These are phyloP conservation scores for Coemansia nantahalensis DNA, from an alignment of 192 early-diverging fungal genomes.

Conservation along the genomic window DNA sequence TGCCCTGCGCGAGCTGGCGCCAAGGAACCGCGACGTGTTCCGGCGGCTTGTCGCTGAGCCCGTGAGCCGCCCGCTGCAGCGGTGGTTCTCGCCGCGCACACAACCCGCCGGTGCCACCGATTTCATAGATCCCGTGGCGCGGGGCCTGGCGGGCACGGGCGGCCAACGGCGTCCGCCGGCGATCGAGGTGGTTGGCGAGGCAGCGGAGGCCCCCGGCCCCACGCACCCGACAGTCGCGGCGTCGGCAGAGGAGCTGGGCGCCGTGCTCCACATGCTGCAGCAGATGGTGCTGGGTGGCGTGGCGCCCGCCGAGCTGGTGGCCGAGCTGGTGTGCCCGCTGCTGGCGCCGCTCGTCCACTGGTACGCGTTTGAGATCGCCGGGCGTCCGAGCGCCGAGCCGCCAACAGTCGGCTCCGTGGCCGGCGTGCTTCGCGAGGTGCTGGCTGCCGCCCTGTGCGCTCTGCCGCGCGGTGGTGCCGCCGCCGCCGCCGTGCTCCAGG, in stretches of 20 bases:
- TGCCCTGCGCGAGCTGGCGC: constrained; percentile 17
- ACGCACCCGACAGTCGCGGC: constrained; percentile 12
- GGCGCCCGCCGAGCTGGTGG: constrained; percentile 57
- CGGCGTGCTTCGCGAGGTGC: constrained; percentile 43
- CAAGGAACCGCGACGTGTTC: constrained; percentile 12
- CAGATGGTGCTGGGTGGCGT: constrained; percentile 60
- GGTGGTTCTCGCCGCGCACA: constrained; percentile 27
- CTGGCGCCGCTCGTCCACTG: constrained; percentile 59
- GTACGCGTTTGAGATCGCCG: constrained; percentile 46
- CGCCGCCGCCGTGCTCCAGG: constrained; percentile 16
- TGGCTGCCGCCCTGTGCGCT: constrained; percentile 10
- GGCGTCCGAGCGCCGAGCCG: constrained; percentile 21
- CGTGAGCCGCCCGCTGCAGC: constrained; percentile 36
- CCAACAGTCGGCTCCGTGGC: constrained; percentile 42
- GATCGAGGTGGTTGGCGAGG: constrained; percentile 19
- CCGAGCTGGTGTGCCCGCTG: constrained; percentile 54
- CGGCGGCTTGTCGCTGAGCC: constrained; percentile 49
- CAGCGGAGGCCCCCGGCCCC: no score
- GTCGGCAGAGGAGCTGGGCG: constrained; percentile 44
- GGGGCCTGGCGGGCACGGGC: not conserved
- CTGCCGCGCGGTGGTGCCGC: constrained; percentile 25
- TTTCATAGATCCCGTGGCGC: not conserved
- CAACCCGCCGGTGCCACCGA: not conserved
- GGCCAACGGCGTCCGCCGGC: constrained; percentile 2
- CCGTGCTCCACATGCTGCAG: constrained; percentile 52